These are phyloP conservation scores for Talaromyces albobiverticillius DNA, from an alignment of 2,329 filamentous ascomycete species.

Conservation along the genomic window DNA sequence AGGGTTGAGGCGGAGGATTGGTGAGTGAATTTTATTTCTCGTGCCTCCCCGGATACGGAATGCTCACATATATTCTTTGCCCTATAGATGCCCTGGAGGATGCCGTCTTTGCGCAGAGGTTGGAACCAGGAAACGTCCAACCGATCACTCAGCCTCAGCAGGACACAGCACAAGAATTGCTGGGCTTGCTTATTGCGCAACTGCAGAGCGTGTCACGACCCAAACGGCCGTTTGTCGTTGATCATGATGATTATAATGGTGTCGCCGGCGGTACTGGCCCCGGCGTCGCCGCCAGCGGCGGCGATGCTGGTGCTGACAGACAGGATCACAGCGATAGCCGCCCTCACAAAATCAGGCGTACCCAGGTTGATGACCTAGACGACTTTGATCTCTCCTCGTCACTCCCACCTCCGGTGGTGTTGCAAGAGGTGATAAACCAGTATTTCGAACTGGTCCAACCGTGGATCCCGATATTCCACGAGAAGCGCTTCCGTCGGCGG, in stretches of 20 bases:
- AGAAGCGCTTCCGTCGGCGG: constrained; percentile 26
- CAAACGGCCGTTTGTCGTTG: no score
- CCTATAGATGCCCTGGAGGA: not conserved
- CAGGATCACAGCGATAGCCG: no score
- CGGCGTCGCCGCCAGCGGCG: no score
- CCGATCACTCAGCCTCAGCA: not conserved
- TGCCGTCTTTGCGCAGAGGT: not conserved
- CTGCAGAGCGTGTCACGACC: not conserved
- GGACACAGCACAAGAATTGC: not conserved
- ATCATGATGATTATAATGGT: no score
- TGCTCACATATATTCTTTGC: no score
- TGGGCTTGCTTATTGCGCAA: not conserved
- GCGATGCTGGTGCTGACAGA: no score
- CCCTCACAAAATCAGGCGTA: no score
- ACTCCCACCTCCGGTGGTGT: constrained; percentile 11
- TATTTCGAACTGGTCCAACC: constrained; percentile 42
- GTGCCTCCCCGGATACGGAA: not conserved
- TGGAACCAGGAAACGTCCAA: not conserved
- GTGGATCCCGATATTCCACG: constrained; percentile 41
- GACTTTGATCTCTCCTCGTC: not conserved
- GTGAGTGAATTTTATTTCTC: not conserved
- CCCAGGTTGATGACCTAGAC: not conserved
- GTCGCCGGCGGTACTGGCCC: no score
- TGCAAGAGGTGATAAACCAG: constrained; percentile 31
- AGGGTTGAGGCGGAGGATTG: not conserved